Evolutionary conservation across 192 early-diverging fungal genomes (phyloP).

Genomic region (Lobulomyces angularis): DNA sequence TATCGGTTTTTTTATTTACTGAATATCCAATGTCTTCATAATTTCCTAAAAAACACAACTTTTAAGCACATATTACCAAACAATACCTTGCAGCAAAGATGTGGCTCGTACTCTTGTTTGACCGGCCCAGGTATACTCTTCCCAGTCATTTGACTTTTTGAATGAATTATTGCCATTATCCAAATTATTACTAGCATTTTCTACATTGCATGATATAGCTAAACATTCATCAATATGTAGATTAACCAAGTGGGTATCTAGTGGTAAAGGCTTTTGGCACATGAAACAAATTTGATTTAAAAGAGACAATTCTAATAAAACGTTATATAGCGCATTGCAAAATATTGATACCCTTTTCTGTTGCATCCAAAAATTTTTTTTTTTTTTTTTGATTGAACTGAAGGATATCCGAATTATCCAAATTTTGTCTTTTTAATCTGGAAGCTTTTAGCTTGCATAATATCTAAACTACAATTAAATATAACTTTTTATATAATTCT

Average conservation of each 20-base stretch:
- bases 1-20: conserved; percentile 21
- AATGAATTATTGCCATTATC: neutral
- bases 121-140: conserved; percentile 75
- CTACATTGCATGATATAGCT: conserved; percentile 4
- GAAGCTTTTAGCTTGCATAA: too few species aligned
- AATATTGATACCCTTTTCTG: too few species aligned
- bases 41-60: conserved; percentile 8
- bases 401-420: too few species aligned
- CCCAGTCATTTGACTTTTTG: conserved; percentile 31
- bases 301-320: too few species aligned
- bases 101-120: conserved; percentile 66
- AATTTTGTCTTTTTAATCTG: too few species aligned
- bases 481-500: too few species aligned
- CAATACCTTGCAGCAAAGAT: conserved; percentile 69
- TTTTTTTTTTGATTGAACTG: too few species aligned
- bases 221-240: conserved; percentile 70
- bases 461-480: too few species aligned
- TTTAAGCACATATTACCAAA: conserved; percentile 26
- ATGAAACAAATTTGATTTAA: conserved; percentile 63
- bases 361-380: too few species aligned
- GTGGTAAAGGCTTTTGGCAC: conserved; percentile 42
- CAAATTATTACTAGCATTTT: conserved; percentile 4
- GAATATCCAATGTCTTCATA: conserved; percentile 13
- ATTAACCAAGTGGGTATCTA: conserved; percentile 49
- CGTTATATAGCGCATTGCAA: too few species aligned